These are phyloP conservation scores for Ilex paraguariensis DNA, from an alignment of 305 asterid species.

Conservation along the genomic window DNA sequence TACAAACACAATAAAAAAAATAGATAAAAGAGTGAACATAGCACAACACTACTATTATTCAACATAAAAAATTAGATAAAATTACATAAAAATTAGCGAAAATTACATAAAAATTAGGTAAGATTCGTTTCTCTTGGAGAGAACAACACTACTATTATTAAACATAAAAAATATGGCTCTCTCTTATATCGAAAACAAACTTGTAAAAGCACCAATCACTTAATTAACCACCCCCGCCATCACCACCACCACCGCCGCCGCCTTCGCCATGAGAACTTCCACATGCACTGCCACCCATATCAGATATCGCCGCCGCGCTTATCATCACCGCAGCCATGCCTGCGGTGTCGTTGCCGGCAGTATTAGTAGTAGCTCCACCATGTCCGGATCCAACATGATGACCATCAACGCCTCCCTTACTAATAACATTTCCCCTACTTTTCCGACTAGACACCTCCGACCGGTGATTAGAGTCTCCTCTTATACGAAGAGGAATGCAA, in stretches of 20 bases:
- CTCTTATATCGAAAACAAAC: too few species aligned
- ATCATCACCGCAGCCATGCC: neutral
- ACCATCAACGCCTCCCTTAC: neutral
- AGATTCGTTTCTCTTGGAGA: too few species aligned
- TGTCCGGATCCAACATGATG: neutral
- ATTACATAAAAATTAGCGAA: too few species aligned
- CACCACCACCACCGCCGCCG: neutral
- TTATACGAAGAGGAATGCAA: neutral
- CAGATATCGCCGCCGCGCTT: neutral
- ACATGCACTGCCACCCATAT: neutral
- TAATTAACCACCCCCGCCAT: too few species aligned
- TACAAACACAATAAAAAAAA: too few species aligned
- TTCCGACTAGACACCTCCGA: neutral
- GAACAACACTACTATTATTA: too few species aligned
- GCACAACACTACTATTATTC: too few species aligned
- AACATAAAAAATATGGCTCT: too few species aligned
- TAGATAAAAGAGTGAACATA: too few species aligned
- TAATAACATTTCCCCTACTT: neutral
- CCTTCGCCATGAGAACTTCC: neutral
- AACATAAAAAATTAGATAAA: too few species aligned
- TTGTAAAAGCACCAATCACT: too few species aligned
- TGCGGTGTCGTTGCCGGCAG: neutral
- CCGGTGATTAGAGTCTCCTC: neutral
- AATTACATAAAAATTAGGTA: too few species aligned
- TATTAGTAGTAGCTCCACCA: neutral